Evolutionary conservation across 1,284 basidiomycete species (phyloP), one percentile per base, ranked within the genome.

Genomic region (Phellopilus nigrolimitatus): DNA sequence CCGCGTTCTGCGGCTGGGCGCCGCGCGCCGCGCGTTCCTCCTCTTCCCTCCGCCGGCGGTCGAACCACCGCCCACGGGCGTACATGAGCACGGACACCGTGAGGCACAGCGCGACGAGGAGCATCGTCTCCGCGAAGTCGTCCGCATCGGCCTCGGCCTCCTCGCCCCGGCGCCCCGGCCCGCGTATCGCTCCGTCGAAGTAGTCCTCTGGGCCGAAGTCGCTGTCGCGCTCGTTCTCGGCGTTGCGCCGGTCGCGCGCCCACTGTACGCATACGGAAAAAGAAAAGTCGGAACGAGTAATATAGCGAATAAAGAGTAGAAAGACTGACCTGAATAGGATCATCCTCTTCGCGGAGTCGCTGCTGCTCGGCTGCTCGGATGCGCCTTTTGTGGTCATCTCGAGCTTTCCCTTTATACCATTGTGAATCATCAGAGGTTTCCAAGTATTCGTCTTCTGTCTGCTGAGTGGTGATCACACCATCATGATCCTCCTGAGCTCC

Each of bases 181-280:
- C 78, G 36, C 83, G 76, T 51, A 80, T 60, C 6, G 79, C 76
- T 2, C 72, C 84, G 22, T 89, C 86, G 60, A 88, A 84, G 65
- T 87, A 88, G 62, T 91, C 88, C 52, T 90, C 87, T 0, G 85
- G 82, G 5, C 84, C 85, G 58, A 82, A 81, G 54, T 91, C 88
- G 42, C 72, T 70, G 34, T 89, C 84, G 17, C 80, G 73, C 25
- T 88, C 88, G 56, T 75, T 73, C 57, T 88, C 88, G 4, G 81
- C 80, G 46, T 79, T 77, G 56, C 83, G 73, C 42, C 84, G 77
- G 17, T 88, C 80, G 47, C 84, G 72, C 19, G 88, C 88, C 85
- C 87, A 91, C 81, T 61, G 19, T 56, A 58, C 10, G 39, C 47
- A 40, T 27, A 0, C 13, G 22, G 25, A 25, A 13, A 44, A 19